A percentile compares a stretch with the other conserved stretches of the same genome.
Conservation (phyloP, 179 eudicot species). For the Silene noctiflora region DNA sequence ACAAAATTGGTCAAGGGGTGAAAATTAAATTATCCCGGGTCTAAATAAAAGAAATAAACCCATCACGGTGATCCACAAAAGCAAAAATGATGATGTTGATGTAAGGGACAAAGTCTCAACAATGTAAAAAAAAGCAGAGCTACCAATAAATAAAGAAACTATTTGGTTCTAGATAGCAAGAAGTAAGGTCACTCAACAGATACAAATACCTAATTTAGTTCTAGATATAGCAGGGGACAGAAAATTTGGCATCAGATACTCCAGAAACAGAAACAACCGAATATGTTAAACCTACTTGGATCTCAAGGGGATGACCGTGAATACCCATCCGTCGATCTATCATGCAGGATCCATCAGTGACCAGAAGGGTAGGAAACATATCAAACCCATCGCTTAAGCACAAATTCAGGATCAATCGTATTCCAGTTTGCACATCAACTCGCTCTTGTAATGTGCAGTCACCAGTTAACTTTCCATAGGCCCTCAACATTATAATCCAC, state of each 20-base stretch:
- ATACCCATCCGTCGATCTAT: conserved; percentile 98
- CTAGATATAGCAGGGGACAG: neutral
- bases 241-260: neutral
- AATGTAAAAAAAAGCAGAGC: neutral
- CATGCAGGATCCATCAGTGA: conserved; percentile 98
- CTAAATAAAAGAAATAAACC: too few species aligned
- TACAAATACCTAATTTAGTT: neutral
- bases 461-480: conserved; percentile 88
- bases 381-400: conserved; percentile 91
- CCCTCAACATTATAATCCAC: conserved; percentile 90
- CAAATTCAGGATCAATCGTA: conserved; percentile 60
- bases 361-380: conserved; percentile 93
- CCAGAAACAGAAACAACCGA: neutral
- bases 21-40: too few species aligned
- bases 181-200: neutral
- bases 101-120: neutral
- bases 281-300: conserved; percentile 57
- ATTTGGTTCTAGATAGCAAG: neutral
- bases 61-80: neutral
- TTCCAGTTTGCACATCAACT: conserved; percentile 90
- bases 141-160: neutral
- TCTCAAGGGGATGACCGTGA: conserved; percentile 97
- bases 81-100: neutral
- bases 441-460: conserved; percentile 85
- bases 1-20: too few species aligned